A percentile compares a stretch with the other conserved stretches of the same genome.
These are phyloP conservation scores for Suillus paluster DNA, from an alignment of 768 basidiomycete genomes.

Conservation along the genomic window DNA sequence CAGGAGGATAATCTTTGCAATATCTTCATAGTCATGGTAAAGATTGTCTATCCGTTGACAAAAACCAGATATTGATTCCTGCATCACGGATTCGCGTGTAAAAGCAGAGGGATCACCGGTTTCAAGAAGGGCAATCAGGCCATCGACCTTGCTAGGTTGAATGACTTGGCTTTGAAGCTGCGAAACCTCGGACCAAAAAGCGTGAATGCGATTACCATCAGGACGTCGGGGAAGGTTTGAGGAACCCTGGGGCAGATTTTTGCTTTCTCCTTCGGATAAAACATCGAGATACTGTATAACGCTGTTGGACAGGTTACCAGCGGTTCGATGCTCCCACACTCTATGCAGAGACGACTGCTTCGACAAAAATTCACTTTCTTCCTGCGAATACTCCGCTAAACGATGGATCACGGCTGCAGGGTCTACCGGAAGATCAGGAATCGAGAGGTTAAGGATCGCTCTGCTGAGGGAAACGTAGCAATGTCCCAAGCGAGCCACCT, in stretches of 20 bases:
- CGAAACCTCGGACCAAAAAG: slow-evolving; percentile 76
- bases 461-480: slow-evolving; percentile 66
- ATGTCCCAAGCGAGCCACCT: slow-evolving; percentile 44
- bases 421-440: slow-evolving; percentile 87
- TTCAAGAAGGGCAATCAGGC: slow-evolving; percentile 47
- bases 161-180: slow-evolving; percentile 73
- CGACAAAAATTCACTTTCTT: slow-evolving; percentile 44
- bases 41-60: slow-evolving; percentile 66
- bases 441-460: slow-evolving; percentile 68
- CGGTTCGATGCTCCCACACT: slow-evolving; percentile 54
- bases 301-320: slow-evolving; percentile 60
- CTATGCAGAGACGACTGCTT: slow-evolving; percentile 58
- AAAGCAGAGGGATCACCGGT: slow-evolving; percentile 41
- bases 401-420: slow-evolving; percentile 71
- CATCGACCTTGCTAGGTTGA: slow-evolving; percentile 49
- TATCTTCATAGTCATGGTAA: slow-evolving; percentile 75
- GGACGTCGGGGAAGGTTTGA: slow-evolving; percentile 39
- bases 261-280: slow-evolving; percentile 34
- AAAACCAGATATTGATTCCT: slow-evolving; percentile 82
- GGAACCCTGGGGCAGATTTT: slow-evolving; percentile 27
- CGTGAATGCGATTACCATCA: slow-evolving; percentile 54
- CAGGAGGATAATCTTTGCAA: slow-evolving; percentile 66
- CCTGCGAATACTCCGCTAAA: slow-evolving; percentile 45
- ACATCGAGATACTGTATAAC: slow-evolving; percentile 50
- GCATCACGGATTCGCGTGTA: slow-evolving; percentile 70